Evolutionary conservation across 1,284 basidiomycete species (phyloP), one percentile per base, ranked within the genome.

Genomic region (Veloboletus limbatus): DNA sequence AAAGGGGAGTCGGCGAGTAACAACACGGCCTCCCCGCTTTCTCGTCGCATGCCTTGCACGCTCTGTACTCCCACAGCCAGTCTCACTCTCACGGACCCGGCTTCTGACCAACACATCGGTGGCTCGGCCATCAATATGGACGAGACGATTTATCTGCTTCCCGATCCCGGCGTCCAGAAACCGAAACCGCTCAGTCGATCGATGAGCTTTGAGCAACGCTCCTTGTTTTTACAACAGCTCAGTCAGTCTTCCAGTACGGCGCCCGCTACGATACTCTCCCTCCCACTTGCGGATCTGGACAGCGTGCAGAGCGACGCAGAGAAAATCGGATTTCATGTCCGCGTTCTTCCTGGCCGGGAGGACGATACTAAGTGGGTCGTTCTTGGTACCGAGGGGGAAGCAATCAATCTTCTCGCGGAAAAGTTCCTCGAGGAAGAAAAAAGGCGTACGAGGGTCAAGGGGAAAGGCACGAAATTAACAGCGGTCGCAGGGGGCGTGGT

Each of bases 161-260:
- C 57, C 47, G 43, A 58, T 21, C 26, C 47, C 30, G 43, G 49
- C 40, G 43, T 43, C 27, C 48, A 31, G 39, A 50, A 42, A 17
- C 21, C 51, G 11, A 48, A 24, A 28, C 61, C 69, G 21, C 66
- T 78, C 17, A 49, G 52, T 13, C 74, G 76, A 21, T 71, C 76
- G 5, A 74, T 79, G 75, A 81, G 77, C 51, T 54, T 69, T 20
- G 72, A 75, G 48, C 69, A 80, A 53, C 73, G 79, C 16, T 67
- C 70, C 35, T 38, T 59, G 8, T 82, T 82, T 59, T 56, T 81
- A 18, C 63, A 72, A 4, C 69, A 67, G 31, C 69, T 83, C 38
- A 59, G 60, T 20, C 54, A 62, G 20, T 65, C 69, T 18, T 72
- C 76, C 1, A 52, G 63, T 26, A 54, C 49, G 6, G 49, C 66